Conservation (phyloP, 352 stramenopile genomes). For the Aphanomyces cochlioides region DNA sequence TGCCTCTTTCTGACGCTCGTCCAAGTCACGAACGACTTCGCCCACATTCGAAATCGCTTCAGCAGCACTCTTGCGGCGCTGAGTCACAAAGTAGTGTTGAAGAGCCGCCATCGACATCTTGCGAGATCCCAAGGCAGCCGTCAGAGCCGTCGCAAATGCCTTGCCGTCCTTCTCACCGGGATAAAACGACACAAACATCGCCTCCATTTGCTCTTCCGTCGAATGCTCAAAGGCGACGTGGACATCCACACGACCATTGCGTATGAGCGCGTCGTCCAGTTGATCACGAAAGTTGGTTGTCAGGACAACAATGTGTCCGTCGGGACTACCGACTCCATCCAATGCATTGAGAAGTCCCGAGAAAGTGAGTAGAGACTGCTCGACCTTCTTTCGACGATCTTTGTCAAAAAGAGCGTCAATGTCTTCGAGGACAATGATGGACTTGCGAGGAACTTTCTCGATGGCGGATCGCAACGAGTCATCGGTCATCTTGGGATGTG, state of each 20-base stretch:
- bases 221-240: neutral
- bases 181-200: constrained; percentile 17
- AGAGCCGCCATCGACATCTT: constrained; percentile 5
- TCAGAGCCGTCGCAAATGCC: neutral
- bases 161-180: neutral
- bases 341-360: constrained; percentile 38
- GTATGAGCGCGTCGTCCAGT: constrained; percentile 37
- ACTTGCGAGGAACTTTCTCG: neutral
- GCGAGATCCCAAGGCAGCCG: constrained; percentile 1
- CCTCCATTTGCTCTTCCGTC: neutral
- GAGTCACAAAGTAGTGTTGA: constrained; percentile 10
- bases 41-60: no score
- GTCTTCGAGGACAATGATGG: constrained; percentile 38
- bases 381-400: constrained; percentile 14
- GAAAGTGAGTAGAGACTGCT: constrained; percentile 32
- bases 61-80: neutral
- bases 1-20: no score
- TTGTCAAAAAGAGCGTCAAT: constrained; percentile 36
- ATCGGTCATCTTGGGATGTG: constrained; percentile 14
- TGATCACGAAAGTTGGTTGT: constrained; percentile 36
- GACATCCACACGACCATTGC: constrained; percentile 38
- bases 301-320: constrained; percentile 33
- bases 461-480: constrained; percentile 12
- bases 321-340: constrained; percentile 34
- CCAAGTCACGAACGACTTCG: no score